A percentile compares a stretch with the other conserved stretches of the same genome.
Conservation (phyloP, 768 basidiomycete species). For the Boletus pseudopeckii region DNA sequence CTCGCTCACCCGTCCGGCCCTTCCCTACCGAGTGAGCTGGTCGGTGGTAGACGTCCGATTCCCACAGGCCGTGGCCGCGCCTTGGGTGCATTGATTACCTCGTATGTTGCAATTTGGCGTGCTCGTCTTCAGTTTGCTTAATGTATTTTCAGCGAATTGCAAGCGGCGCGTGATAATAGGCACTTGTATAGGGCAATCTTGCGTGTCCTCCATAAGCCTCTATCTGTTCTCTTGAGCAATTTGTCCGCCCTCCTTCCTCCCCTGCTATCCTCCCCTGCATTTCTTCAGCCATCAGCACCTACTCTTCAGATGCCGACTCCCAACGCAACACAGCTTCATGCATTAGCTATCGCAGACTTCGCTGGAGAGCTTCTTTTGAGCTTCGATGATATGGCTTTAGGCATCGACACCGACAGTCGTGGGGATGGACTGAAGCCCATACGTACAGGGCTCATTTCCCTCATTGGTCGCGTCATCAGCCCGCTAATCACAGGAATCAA, state of each 20-base stretch:
- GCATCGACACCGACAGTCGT: conserved; percentile 56
- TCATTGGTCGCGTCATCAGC: conserved; percentile 62
- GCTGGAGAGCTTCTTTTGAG: conserved; percentile 70
- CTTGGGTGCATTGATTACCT: conserved; percentile 64
- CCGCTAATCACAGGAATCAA: conserved; percentile 63
- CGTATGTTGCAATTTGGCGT: conserved; percentile 44
- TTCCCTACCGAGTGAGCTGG: conserved; percentile 45
- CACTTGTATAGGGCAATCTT: conserved; percentile 68
- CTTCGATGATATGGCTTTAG: conserved; percentile 65
- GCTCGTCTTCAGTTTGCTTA: conserved; percentile 12
- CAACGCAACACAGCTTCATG: conserved; percentile 70
- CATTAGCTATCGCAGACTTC: conserved; percentile 63
- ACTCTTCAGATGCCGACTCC: conserved; percentile 48
- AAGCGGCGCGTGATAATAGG: conserved; percentile 56
- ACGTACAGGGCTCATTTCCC: conserved; percentile 66
- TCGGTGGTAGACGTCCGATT: conserved; percentile 68
- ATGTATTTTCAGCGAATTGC: conserved; percentile 54
- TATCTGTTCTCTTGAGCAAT: conserved; percentile 71
- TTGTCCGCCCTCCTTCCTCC: conserved; percentile 66
- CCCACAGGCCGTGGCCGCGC: conserved; percentile 69
- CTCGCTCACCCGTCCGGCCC: conserved; percentile 62
- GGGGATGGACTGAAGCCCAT: conserved; percentile 67
- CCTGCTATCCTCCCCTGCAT: conserved; percentile 60
- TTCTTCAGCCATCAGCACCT: conserved; percentile 50
- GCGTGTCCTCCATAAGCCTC: conserved; percentile 69